Evolutionary conservation across 805 yeast species (phyloP).

Genomic region (Wickerhamiella vanderwaltii): DNA sequence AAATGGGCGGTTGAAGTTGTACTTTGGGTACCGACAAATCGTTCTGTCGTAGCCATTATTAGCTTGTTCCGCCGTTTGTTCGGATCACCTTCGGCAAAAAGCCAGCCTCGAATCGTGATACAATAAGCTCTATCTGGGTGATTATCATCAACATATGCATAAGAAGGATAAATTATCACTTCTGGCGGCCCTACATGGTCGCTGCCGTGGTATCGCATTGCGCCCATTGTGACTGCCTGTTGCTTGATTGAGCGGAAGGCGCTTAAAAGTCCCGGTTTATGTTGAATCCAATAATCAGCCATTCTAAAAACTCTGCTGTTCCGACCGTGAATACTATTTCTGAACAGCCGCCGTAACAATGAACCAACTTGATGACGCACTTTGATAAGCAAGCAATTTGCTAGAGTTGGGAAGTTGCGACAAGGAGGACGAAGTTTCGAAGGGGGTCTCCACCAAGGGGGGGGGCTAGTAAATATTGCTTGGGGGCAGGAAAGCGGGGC

Average conservation of each 20-base stretch:
- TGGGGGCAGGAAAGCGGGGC: too few relatives aligned
- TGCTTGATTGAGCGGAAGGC: conserved; percentile 10
- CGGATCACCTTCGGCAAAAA: conserved; percentile 55
- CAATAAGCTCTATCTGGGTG: conserved; percentile 12
- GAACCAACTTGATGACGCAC: conserved; percentile 4
- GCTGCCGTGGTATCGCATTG: neutral
- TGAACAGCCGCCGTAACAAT: neutral
- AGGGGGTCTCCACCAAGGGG: too few relatives aligned
- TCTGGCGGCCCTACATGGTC: neutral
- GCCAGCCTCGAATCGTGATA: conserved; percentile 50
- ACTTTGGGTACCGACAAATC: conserved; percentile 20
- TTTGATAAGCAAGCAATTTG: conserved; percentile 4
- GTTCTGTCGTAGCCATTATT: conserved; percentile 28
- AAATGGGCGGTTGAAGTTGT: conserved; percentile 12
- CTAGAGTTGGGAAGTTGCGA: too few relatives aligned
- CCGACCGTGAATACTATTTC: neutral
- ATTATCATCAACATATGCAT: conserved; percentile 4
- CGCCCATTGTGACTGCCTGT: neutral
- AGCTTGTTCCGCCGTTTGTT: conserved; percentile 54
- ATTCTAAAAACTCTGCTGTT: conserved; percentile 10
- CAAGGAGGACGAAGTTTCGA: too few relatives aligned
- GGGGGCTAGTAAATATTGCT: too few relatives aligned
- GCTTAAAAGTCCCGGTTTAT: conserved; percentile 7
- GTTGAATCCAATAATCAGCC: conserved; percentile 13
- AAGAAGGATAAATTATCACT: conserved; percentile 12